A percentile compares a stretch with the other conserved stretches of the same genome.
phyloP scores from a whole-genome alignment of 495 filamentous ascomycete genomes.

The Tuber umbilicatum region DNA sequence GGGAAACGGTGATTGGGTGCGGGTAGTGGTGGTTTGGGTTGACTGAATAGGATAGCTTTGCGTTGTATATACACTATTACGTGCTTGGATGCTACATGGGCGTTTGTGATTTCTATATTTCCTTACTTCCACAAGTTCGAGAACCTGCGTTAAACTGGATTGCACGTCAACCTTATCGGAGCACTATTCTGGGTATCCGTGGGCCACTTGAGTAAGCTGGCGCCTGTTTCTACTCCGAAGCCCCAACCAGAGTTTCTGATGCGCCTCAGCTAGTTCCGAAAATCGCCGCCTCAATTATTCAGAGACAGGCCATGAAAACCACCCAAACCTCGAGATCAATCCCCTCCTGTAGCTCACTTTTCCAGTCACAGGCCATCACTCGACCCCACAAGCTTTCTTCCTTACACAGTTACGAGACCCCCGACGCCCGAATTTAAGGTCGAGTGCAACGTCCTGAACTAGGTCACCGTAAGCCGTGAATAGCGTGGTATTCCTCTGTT shows the following conservation, averaged over 20 bases:
- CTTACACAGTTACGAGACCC: neutral
- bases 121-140: neutral
- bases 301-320: neutral
- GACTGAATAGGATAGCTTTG: neutral
- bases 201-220: neutral
- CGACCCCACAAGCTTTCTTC: neutral
- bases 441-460: neutral
- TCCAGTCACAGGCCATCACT: neutral
- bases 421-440: neutral
- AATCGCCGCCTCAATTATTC: neutral
- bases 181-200: neutral
- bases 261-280: neutral
- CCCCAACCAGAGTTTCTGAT: neutral
- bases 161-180: neutral
- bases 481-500: neutral
- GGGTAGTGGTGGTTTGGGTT: neutral
- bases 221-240: neutral
- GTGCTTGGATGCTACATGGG: neutral
- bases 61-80: slow-evolving; percentile 2
- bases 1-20: slow-evolving; percentile 19
- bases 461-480: neutral
- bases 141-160: neutral
- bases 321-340: neutral
- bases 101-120: neutral
- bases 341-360: neutral